Evolutionary conservation across 768 basidiomycete species (phyloP).

Genomic region (Trametes meyenii): DNA sequence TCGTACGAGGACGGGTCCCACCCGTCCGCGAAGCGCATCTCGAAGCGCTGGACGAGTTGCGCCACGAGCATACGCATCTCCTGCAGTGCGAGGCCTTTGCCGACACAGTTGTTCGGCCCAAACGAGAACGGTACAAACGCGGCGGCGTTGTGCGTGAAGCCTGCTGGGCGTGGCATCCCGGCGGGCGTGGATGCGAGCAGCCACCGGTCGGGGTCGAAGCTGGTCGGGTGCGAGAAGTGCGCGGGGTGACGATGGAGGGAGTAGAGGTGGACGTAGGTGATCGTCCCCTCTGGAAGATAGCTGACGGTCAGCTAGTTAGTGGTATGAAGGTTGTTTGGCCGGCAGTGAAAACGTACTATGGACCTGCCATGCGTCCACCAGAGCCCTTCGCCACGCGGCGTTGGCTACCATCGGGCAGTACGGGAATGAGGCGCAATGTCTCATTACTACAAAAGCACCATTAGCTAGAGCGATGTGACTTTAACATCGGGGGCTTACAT

Average conservation of each 20-base stretch:
- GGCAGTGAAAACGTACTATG: constrained; percentile 31
- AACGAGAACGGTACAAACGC: constrained; percentile 21
- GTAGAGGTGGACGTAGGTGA: constrained; percentile 43
- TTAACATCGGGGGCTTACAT: constrained; percentile 31
- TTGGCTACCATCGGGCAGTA: constrained; percentile 42
- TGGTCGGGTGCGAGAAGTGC: constrained; percentile 47
- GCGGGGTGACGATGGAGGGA: constrained; percentile 47
- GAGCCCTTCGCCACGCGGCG: constrained; percentile 38
- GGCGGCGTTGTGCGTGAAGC: neutral
- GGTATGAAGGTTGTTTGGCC: neutral
- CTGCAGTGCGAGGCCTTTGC: constrained; percentile 9
- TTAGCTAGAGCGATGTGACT: neutral
- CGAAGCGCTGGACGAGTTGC: constrained; percentile 10
- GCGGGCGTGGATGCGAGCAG: constrained; percentile 30
- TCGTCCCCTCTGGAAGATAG: constrained; percentile 27
- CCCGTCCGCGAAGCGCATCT: constrained; percentile 11
- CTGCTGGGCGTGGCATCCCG: neutral
- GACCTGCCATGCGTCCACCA: constrained; percentile 37
- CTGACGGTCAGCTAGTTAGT: neutral
- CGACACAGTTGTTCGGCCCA: constrained; percentile 21
- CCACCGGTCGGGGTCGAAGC: constrained; percentile 49
- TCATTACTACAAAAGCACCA: constrained; percentile 42
- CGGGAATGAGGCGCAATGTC: constrained; percentile 46
- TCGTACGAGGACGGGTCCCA: constrained; percentile 7
- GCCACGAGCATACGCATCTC: constrained; percentile 18